A percentile compares a stretch with the other conserved stretches of the same genome.
Conservation (phyloP, 805 yeast genomes). For the Suhomyces vadensis region DNA sequence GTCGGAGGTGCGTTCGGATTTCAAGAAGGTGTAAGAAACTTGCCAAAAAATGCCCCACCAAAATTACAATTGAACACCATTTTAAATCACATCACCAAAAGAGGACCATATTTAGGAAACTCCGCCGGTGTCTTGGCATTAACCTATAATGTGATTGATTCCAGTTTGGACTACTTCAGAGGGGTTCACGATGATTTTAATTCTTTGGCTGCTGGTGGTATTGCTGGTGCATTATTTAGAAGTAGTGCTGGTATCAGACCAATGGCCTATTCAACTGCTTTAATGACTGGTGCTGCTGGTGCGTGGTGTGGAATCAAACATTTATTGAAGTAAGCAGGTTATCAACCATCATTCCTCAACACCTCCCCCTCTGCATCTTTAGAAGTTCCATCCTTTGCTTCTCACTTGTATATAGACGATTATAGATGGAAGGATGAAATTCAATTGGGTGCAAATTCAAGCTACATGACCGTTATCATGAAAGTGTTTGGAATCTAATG, state of each 20-base stretch:
- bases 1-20: conserved; percentile 88
- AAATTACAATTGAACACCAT: conserved; percentile 86
- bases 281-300: conserved; percentile 89
- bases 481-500: background rate
- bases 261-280: conserved; percentile 80
- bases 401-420: conserved; percentile 9
- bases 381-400: conserved; percentile 2
- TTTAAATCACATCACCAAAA: conserved; percentile 86
- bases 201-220: conserved; percentile 84
- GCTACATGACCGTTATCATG: conserved; percentile 1
- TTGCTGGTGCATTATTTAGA: conserved; percentile 90
- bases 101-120: conserved; percentile 96
- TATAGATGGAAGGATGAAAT: conserved; percentile 4
- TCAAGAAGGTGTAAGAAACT: conserved; percentile 76
- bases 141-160: conserved; percentile 81
- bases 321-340: conserved; percentile 13
- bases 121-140: conserved; percentile 92
- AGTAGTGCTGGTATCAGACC: conserved; percentile 83
- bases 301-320: conserved; percentile 86
- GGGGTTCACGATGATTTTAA: conserved; percentile 87
- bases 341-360: no score
- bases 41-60: conserved; percentile 75
- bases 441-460: conserved; percentile 3
- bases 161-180: conserved; percentile 74
- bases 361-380: background rate